Base-by-base conservation (phyloP, 352 stramenopile species). In the Globisporangium solare region DNA sequence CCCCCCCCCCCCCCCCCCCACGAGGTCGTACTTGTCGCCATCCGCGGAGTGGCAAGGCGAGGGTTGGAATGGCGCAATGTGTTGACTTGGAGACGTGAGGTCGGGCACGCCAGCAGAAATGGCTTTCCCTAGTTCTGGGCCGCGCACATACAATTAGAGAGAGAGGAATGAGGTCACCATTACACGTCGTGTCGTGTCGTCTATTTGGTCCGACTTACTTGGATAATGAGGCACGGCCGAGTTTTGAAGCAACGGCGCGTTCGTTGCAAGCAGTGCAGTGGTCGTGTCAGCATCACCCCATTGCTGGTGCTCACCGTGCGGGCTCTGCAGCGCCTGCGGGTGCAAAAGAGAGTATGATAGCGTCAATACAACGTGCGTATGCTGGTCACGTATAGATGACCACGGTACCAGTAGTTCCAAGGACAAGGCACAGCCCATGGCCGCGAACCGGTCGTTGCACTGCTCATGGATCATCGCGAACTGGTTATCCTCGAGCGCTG, bases 321-420 rank as follows among this genome's bases (percentile, higher is more conserved):
- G 82, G 51, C 82, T 92, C 55, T 89, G 79, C 18, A 92, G 51
- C 7, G 82, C 82, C 81, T 91, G 49, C 6, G 27, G 27, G 10
- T 12, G n/a, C 17, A 54, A 20, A 48, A 49, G n/a, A 18, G 51
- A 63, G n/a, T 43, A 55, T 51, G 52, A 17, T 55, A 40, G 18
- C 18, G 14, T n/a, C 24, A 18, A 15, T 27, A 32, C 42, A 35
- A 35, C 27, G 27, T 10, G 0, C 27, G 7, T 35, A 8, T 27
- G 24, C 24, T 27, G 24, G 2, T 35, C 27, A 35, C 10, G 27
- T 35, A 35, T 10, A 31, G 3, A 35, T 35, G 7, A 3, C 27
- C 27, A 35, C 27, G 27, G 27, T 61, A 89, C 79, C 64, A 89
- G 54, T 18, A 86, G 57, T 58, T 89, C 79, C 14, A 89, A 63